Percentiles rank a stretch among this genome's conserved stretches.
Evolutionary conservation across 2,329 filamentous ascomycete genomes (phyloP).

Genomic region (Teratosphaeria gauchensis): DNA sequence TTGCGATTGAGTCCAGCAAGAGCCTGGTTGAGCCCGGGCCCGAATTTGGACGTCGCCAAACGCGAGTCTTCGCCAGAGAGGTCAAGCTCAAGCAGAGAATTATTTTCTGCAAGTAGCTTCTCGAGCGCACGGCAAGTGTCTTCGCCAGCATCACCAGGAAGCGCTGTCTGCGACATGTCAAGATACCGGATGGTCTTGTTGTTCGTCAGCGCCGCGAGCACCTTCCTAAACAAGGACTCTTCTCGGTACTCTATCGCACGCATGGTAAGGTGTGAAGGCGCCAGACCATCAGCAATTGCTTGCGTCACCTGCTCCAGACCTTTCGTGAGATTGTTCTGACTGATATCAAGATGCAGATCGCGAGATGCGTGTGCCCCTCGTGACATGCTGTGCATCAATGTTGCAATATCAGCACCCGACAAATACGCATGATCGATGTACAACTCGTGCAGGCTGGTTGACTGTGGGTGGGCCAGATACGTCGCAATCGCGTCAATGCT

Average conservation of each 20-base stretch:
- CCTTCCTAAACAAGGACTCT: conserved; percentile 52
- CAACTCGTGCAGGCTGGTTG: conserved; percentile 51
- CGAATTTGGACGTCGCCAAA: conserved; percentile 60
- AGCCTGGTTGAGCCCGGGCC: conserved; percentile 58
- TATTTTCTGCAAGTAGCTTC: conserved; percentile 56
- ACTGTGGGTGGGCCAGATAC: conserved; percentile 47
- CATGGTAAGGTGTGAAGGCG: conserved; percentile 56
- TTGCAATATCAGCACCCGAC: conserved; percentile 54
- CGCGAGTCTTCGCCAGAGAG: conserved; percentile 64
- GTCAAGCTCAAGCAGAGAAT: conserved; percentile 56
- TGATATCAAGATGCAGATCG: conserved; percentile 56
- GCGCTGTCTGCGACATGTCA: conserved; percentile 60
- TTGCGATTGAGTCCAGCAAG: conserved; percentile 57
- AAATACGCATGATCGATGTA: conserved; percentile 58
- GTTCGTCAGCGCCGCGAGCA: conserved; percentile 51
- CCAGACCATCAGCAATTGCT: conserved; percentile 43
- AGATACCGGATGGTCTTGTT: conserved; percentile 56
- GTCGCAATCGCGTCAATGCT: conserved; percentile 55
- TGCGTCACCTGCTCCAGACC: conserved; percentile 43
- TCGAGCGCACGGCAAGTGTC: conserved; percentile 57
- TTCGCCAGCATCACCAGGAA: conserved; percentile 58
- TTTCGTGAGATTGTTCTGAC: conserved; percentile 50
- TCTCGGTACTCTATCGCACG: conserved; percentile 60
- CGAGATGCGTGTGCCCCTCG: conserved; percentile 35
- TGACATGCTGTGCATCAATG: conserved; percentile 55